Conservation (phyloP, 139 green algal species). For the Dunaliella primolecta region DNA sequence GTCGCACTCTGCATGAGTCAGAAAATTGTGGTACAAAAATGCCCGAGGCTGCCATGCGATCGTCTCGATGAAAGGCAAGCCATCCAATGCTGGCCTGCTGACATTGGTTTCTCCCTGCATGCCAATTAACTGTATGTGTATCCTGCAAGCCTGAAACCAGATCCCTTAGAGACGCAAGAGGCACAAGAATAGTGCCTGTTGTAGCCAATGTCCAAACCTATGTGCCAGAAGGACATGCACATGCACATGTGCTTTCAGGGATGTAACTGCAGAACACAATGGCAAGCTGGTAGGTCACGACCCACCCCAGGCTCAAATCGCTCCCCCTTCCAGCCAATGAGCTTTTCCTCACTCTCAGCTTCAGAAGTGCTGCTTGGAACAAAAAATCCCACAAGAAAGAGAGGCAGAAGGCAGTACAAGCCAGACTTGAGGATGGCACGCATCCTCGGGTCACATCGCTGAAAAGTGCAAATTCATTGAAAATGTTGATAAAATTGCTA, state of each 20-base stretch:
- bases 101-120: not conserved
- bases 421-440: not conserved
- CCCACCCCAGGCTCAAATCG: not conserved
- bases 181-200: not conserved
- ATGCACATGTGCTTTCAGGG: not conserved
- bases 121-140: no score
- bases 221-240: not conserved
- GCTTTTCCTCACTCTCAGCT: not conserved
- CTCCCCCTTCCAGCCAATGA: conserved; percentile 9
- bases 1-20: conserved; percentile 26
- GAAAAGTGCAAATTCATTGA: no score
- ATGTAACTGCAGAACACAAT: not conserved
- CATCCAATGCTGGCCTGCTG: not conserved
- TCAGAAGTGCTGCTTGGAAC: not conserved
- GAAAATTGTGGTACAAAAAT: conserved; percentile 33
- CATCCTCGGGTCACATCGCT: no score
- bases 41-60: conserved; percentile 21
- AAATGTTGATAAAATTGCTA: no score
- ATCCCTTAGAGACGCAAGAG: not conserved
- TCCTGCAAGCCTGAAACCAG: no score
- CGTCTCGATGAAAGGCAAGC: conserved; percentile 9
- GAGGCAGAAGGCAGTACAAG: not conserved
- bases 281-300: not conserved
- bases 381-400: no score
- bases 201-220: not conserved